phyloP scores from a whole-genome alignment of 2,329 filamentous ascomycete species.

The Cytospora paraplurivora region DNA sequence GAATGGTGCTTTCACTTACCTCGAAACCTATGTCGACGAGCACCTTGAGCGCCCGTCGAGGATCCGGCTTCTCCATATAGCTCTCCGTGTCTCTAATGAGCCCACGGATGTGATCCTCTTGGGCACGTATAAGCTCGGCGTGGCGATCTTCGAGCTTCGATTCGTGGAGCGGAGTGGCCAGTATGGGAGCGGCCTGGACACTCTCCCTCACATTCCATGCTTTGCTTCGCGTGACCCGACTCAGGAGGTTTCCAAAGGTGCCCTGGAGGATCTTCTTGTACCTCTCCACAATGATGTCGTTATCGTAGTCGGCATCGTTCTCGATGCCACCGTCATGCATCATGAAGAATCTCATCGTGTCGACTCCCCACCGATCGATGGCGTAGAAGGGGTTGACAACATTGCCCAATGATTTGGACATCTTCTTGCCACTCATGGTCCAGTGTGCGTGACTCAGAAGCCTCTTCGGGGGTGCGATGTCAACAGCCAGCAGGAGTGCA shows the following conservation, averaged over 20 bases:
- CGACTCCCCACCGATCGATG: constrained; percentile 83
- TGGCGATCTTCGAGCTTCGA: constrained; percentile 3
- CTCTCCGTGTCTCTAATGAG: constrained; percentile 9
- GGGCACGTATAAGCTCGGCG: constrained; percentile 10
- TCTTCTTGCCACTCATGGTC: constrained; percentile 89
- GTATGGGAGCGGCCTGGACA: constrained; percentile 44
- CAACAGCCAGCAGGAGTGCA: constrained; percentile 86
- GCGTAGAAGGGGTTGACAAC: constrained; percentile 94
- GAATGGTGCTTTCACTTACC: constrained; percentile 44
- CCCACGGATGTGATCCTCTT: constrained; percentile 3
- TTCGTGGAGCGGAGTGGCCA: constrained; percentile 1
- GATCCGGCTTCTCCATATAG: constrained; percentile 24
- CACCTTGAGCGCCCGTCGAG: constrained; percentile 21
- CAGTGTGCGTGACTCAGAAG: constrained; percentile 92
- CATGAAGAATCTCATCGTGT: constrained; percentile 88
- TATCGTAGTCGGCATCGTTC: constrained; percentile 84
- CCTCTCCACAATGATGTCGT: constrained; percentile 69
- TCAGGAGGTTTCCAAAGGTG: constrained; percentile 78
- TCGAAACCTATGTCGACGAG: constrained; percentile 65
- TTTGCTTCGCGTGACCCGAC: constrained; percentile 68
- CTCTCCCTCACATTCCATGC: constrained; percentile 68
- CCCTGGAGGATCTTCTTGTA: constrained; percentile 80
- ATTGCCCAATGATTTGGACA: constrained; percentile 95
- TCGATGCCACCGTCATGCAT: constrained; percentile 75
- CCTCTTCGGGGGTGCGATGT: constrained; percentile 74